Conservation (phyloP, 176 grass and related monocot species). For the Avena sativa region DNA sequence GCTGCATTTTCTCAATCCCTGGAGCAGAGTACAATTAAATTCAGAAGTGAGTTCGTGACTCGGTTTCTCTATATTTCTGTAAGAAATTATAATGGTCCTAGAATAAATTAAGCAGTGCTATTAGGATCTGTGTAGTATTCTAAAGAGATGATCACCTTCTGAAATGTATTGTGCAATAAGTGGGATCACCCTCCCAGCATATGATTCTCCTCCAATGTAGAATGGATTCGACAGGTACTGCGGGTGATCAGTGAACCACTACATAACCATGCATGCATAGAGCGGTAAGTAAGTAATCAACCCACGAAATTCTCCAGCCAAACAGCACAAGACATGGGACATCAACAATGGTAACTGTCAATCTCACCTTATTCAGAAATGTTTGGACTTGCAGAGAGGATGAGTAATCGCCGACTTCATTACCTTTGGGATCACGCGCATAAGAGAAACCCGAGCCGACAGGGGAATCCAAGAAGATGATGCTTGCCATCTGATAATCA, state of each 20-base stretch:
- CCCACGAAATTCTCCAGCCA: background rate
- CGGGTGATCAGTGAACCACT: conserved; percentile 73
- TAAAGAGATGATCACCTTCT: conserved; percentile 45
- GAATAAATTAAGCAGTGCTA: background rate
- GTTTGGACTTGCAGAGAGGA: conserved; percentile 50
- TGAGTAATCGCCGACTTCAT: conserved; percentile 47
- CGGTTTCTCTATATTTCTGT: background rate
- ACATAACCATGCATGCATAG: background rate
- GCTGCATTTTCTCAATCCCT: conserved; percentile 47
- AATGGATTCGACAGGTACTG: conserved; percentile 53
- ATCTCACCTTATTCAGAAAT: conserved; percentile 63
- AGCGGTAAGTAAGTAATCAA: background rate
- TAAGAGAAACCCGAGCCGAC: conserved; percentile 74
- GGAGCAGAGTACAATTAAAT: background rate
- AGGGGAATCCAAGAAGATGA: conserved; percentile 69
- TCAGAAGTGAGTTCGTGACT: background rate
- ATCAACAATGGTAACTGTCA: background rate
- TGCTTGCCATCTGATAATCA: conserved; percentile 45
- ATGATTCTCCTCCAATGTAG: conserved; percentile 71
- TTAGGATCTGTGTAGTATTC: background rate
- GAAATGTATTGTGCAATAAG: conserved; percentile 45
- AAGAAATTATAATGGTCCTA: background rate
- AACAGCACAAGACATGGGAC: background rate
- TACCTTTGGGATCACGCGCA: conserved; percentile 43
- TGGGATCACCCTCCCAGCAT: conserved; percentile 58